Base-by-base conservation (phyloP, 2,329 filamentous ascomycete genomes). In the Xylaria sp. region DNA sequence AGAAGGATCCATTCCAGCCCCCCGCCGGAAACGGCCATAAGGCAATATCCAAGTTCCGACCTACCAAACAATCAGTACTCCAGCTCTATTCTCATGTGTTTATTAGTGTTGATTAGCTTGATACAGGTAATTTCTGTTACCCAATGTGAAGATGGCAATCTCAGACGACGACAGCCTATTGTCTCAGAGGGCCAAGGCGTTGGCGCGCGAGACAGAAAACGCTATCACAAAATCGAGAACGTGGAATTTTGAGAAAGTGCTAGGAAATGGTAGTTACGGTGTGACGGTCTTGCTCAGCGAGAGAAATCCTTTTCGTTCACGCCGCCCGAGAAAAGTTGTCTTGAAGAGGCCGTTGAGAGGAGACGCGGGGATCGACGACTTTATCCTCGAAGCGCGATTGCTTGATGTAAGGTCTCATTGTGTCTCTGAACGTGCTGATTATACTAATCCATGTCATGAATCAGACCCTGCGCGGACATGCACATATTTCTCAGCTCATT, bases 261-360 rank as follows among this genome's bases (percentile, higher is more conserved):
- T 71, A 3, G 69, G 69, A 20, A 15, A 69, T 25, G 69, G 69
- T 1, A 18, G 25, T 15, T 66, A 34, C 31, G 69, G 69, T 10
- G n/a, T 63, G 4, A 66, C 69, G 2, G 20, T 44, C 12, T 23
- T 71, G 12, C 12, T 71, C 4, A 64, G 28, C 10, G 60, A 69
- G 25, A 52, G 12, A 4, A 37, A 66, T 37, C 63, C 56, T 2
- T 34, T 65, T 15, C 41, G 34, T 6, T 8, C 55, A 6, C 39
- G 44, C 25, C n/a, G 10, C 15, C 39, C 1, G 2, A 63, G 12
- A n/a, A 65, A 48, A 39, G 37, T 66, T 7, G 66, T 69, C 9
- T 56, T 71, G 2, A 71, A 71, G 57, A 50, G 63, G 51, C 8
- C 57, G 8, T 41, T 63, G 2, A 9, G 25, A 5, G 18, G 8